A percentile compares a stretch with the other conserved stretches of the same genome.
These are phyloP conservation scores for Komagataella phaffii DNA, from an alignment of 805 yeast genomes.

Conservation along the genomic window DNA sequence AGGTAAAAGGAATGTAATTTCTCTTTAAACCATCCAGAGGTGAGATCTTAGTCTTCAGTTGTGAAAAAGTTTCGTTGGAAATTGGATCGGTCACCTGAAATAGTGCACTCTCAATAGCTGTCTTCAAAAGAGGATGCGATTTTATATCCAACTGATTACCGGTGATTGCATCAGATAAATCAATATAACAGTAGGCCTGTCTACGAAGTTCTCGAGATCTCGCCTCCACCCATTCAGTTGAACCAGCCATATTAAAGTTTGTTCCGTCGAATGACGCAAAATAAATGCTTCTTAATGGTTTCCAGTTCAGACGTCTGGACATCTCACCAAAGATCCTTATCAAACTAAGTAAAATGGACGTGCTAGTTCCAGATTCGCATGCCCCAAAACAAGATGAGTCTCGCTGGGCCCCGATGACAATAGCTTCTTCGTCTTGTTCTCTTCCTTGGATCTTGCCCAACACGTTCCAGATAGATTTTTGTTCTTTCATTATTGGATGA, in stretches of 20 bases:
- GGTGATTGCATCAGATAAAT: conserved; percentile 52
- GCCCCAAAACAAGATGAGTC: conserved; percentile 76
- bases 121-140: conserved; percentile 52
- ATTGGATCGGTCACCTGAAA: conserved; percentile 13
- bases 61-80: conserved; percentile 10
- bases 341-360: conserved; percentile 58
- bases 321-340: conserved; percentile 54
- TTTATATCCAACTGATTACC: conserved; percentile 16
- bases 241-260: conserved; percentile 71
- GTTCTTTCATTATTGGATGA: conserved; percentile 29
- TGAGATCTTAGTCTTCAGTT: conserved; percentile 4
- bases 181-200: conserved; percentile 60
- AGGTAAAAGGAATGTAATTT: conserved; percentile 57
- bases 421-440: conserved; percentile 62
- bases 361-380: conserved; percentile 56
- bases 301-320: conserved; percentile 58
- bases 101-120: conserved; percentile 29
- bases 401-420: conserved; percentile 73
- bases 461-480: conserved; percentile 68
- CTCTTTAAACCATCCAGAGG: conserved; percentile 24
- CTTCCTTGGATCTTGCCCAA: conserved; percentile 66
- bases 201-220: conserved; percentile 36
- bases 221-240: conserved; percentile 62
- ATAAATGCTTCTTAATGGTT: conserved; percentile 68
- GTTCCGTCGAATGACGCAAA: conserved; percentile 79